Evolutionary conservation across 805 yeast species (phyloP), one percentile per base, ranked within the genome.

Genomic region (Nadsonia fulvescens): DNA sequence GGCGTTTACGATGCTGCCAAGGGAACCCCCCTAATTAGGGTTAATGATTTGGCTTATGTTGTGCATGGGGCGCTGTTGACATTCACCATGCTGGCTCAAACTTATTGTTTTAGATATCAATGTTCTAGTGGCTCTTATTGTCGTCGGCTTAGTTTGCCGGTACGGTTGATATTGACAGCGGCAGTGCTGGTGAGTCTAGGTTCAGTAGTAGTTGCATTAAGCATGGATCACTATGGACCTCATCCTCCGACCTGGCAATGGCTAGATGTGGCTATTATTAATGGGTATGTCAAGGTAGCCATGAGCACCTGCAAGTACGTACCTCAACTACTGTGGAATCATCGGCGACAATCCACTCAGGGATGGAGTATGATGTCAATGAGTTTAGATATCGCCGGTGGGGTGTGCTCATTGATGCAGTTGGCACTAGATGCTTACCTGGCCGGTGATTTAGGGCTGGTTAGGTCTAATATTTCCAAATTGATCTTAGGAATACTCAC

Each of bases 291-390:
- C 34, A 63, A 63, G 41, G 53, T 63, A 11, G 32, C 43, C 20
- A 47, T 60, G 36, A 57, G 64, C 32, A 47, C 54, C 18, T 42
- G 56, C 23, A 63, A 63, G 38, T 59, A 63, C 35, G 31, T 63
- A 5, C 70, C 70, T 1, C 70, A 63, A 36, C 54, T 61, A 3
- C 29, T 46, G 18, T 52, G 53, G 41, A 62, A 61, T 35, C 39
- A 39, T 26, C 36, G 42, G 25, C 49, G 69, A 16, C 43, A 46
- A 22, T 54, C 64, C 5, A 58, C 63, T 42, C 47, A 44, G 32
- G 70, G 70, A 1, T 54, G 58, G 31, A 55, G 66, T 4, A 52
- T 48, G 19, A 28, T 43, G 9, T 56, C 58, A 20, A 48, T 58
- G 5, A 27, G 39, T 13, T 42, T 58, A 11, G 70, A 63, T 37